phyloP scores from a whole-genome alignment of 768 basidiomycete species.

The Boletus reticuloceps region DNA sequence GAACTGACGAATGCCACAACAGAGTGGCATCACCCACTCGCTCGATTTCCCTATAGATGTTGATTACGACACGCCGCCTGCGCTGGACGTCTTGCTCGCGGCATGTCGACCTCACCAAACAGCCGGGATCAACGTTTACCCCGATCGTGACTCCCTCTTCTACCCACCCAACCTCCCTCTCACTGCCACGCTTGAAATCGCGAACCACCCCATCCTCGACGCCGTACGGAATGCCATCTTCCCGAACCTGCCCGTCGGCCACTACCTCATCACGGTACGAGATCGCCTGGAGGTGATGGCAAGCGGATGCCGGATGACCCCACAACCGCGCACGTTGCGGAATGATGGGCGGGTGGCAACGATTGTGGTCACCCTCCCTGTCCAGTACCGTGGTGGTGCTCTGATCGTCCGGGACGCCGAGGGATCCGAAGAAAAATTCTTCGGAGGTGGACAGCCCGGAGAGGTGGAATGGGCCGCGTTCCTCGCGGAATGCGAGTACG shows the following conservation, averaged over 20 bases:
- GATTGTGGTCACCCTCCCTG: slow-evolving; percentile 69
- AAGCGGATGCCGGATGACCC: slow-evolving; percentile 55
- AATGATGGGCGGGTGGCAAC: slow-evolving; percentile 74
- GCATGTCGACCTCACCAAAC: slow-evolving; percentile 67
- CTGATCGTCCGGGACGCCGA: slow-evolving; percentile 56
- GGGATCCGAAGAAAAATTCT: slow-evolving; percentile 59
- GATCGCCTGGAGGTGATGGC: slow-evolving; percentile 71
- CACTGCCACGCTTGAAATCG: slow-evolving; percentile 73
- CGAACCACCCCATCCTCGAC: slow-evolving; percentile 81
- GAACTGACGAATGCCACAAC: neutral
- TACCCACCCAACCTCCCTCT: slow-evolving; percentile 72
- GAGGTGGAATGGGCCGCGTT: slow-evolving; percentile 81
- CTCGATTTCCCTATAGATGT: slow-evolving; percentile 81
- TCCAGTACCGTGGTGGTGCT: slow-evolving; percentile 68
- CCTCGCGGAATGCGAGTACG: slow-evolving; percentile 70
- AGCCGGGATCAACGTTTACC: slow-evolving; percentile 48
- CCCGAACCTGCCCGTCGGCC: slow-evolving; percentile 62
- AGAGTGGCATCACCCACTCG: slow-evolving; percentile 79
- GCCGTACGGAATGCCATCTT: slow-evolving; percentile 71
- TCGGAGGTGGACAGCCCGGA: slow-evolving; percentile 56
- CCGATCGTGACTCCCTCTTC: slow-evolving; percentile 63
- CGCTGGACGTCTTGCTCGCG: slow-evolving; percentile 74
- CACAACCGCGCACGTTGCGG: slow-evolving; percentile 50
- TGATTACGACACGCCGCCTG: slow-evolving; percentile 69
- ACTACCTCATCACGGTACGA: slow-evolving; percentile 64